Base-by-base conservation (phyloP, 2,329 filamentous ascomycete species). In the Tolypocladium pustulatum region DNA sequence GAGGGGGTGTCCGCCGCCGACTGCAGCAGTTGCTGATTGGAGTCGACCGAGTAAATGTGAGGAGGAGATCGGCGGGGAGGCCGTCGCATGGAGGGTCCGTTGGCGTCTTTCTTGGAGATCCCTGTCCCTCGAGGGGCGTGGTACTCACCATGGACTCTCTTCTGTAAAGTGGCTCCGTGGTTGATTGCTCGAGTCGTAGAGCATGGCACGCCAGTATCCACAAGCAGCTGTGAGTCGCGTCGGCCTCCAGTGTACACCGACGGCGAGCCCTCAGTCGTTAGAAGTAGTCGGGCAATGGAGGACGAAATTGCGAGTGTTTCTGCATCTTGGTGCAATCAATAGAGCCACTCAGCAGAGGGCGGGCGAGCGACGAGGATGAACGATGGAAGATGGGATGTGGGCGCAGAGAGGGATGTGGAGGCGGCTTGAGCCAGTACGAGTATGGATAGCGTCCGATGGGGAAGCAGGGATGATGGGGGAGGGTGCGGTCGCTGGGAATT, bases 11-110 rank as follows among this genome's bases (percentile, higher is more conserved):
- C 30, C 41, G 8, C 37, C 37, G 17, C n/a, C 30, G 52, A 20
- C 13, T 54, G 52, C 27, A 36, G 34, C 34, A 9, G 53, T 2
- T 32, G 53, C 53, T 55, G 53, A 25, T 30, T 27, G 52, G 37
- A 53, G 57, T 54, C 40, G 40, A 32, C 51, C 32, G 53, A 58
- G 57, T 25, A n/a, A 20, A 40, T 32, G 20, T 52, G 57, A 40
- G 34, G 51, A 54, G 57, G 53, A 55, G 57, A 58, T 58, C 30
- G 57, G 54, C 52, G 52, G 41, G 52, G 53, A 53, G 53, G 40
- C 52, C 54, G 54, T 56, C 54, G 54, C 40, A 56, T 36, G 54
- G 54, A 56, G 54, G 40, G 37, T 54, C 25, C 15, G 46, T 32
- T 54, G 56, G 51, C 56, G 56, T 30, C 27, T 51, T 41, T 20